Evolutionary conservation across 2,329 filamentous ascomycete species (phyloP).

Genomic region (Pseudocercospora musae): DNA sequence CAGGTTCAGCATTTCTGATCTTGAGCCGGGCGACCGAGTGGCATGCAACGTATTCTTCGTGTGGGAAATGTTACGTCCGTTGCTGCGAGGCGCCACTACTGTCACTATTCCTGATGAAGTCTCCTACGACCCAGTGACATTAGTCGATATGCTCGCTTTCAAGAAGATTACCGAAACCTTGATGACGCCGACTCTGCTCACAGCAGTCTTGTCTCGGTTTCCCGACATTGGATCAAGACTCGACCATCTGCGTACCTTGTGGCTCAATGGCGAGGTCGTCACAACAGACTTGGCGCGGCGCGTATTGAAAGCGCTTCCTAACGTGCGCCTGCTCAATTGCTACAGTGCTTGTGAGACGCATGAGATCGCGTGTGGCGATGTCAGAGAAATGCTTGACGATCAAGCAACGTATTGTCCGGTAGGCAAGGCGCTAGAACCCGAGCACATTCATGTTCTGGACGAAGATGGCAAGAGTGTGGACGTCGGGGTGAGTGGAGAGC

Average conservation of each 20-base stretch:
- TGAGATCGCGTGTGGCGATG: slow-evolving; percentile 74
- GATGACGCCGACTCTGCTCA: slow-evolving; percentile 77
- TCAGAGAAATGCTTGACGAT: slow-evolving; percentile 60
- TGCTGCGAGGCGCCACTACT: slow-evolving; percentile 72
- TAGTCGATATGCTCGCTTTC: slow-evolving; percentile 66
- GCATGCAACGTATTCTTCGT: slow-evolving; percentile 89
- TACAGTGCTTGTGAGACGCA: slow-evolving; percentile 83
- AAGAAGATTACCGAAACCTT: slow-evolving; percentile 73
- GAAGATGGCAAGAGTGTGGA: slow-evolving; percentile 64
- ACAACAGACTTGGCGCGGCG: slow-evolving; percentile 71
- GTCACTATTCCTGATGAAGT: slow-evolving; percentile 71
- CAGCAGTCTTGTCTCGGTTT: slow-evolving; percentile 69
- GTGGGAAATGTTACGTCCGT: slow-evolving; percentile 77
- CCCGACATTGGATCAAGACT: slow-evolving; percentile 62
- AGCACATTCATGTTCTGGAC: slow-evolving; percentile 69
- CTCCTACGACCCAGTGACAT: slow-evolving; percentile 72
- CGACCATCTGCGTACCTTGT: slow-evolving; percentile 65
- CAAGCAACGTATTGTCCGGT: slow-evolving; percentile 69
- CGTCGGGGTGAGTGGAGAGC: slow-evolving; percentile 63
- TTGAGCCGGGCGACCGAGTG: slow-evolving; percentile 69
- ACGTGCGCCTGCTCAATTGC: slow-evolving; percentile 69
- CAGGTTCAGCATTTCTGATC: slow-evolving; percentile 66
- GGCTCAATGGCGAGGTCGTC: slow-evolving; percentile 81
- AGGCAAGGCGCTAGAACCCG: slow-evolving; percentile 64
- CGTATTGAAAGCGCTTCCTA: slow-evolving; percentile 64